Percentiles rank a stretch among this genome's conserved stretches.
phyloP scores from a whole-genome alignment of 1,284 basidiomycete species.

The Tilletia walkeri region DNA sequence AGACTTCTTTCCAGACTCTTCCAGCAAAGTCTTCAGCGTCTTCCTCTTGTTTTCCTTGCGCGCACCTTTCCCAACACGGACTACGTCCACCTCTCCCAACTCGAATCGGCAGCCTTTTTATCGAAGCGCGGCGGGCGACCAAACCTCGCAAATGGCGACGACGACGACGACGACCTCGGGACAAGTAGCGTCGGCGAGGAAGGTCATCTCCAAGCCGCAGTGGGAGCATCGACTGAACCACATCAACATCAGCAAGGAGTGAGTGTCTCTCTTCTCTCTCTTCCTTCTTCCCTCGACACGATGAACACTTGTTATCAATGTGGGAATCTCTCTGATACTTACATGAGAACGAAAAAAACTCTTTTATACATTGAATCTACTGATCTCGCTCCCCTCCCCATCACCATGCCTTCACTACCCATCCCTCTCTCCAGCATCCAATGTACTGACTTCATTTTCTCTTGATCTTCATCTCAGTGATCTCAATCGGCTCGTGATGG shows the following conservation, averaged over 20 bases:
- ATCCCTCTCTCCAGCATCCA: neutral
- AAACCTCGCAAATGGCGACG: neutral
- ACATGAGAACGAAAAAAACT: constrained; percentile 57
- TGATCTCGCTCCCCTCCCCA: constrained; percentile 52
- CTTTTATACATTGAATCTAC: constrained; percentile 32
- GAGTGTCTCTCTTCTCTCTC: constrained; percentile 48
- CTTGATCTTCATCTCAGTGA: constrained; percentile 64
- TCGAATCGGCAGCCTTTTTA: too few species aligned
- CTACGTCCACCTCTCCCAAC: neutral
- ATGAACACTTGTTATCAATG: constrained; percentile 57
- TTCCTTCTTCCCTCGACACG: constrained; percentile 29
- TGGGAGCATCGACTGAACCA: constrained; percentile 60
- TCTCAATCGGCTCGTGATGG: constrained; percentile 91
- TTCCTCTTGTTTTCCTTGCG: too few species aligned
- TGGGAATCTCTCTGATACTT: constrained; percentile 67
- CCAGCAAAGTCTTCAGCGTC: too few species aligned
- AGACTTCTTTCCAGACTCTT: too few species aligned
- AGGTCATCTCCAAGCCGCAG: constrained; percentile 44
- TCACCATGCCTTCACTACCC: constrained; percentile 16
- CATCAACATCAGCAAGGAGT: constrained; percentile 61
- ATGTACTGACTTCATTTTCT: neutral
- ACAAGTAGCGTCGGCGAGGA: neutral
- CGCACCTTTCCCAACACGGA: neutral
- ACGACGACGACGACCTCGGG: neutral
- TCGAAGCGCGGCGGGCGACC: neutral